These are phyloP conservation scores for Leccinum arenicola DNA, from an alignment of 768 basidiomycete genomes.

Conservation along the genomic window DNA sequence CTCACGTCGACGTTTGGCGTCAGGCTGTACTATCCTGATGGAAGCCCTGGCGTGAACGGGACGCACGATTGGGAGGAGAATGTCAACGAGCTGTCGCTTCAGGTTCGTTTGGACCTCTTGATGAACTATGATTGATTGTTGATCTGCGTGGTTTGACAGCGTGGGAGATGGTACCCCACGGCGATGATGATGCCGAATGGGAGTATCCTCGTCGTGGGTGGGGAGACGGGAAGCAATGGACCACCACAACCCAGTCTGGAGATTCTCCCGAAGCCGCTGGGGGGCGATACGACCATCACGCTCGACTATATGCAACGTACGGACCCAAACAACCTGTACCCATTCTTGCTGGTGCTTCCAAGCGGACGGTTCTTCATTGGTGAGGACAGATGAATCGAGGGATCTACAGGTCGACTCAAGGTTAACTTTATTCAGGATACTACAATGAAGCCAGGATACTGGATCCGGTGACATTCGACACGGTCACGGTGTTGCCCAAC, in stretches of 20 bases:
- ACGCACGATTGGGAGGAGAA: constrained; percentile 84
- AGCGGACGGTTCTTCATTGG: constrained; percentile 69
- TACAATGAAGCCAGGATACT: constrained; percentile 81
- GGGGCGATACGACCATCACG: constrained; percentile 57
- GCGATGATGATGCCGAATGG: constrained; percentile 72
- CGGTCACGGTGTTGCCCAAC: constrained; percentile 59
- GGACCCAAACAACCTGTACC: constrained; percentile 79
- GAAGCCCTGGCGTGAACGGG: constrained; percentile 61
- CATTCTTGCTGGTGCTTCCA: constrained; percentile 71
- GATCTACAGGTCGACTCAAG: not conserved
- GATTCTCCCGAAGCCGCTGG: constrained; percentile 62
- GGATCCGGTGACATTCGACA: constrained; percentile 62
- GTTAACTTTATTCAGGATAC: constrained; percentile 45
- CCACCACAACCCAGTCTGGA: constrained; percentile 67
- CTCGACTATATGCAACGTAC: constrained; percentile 69
- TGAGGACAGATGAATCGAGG: constrained; percentile 28
- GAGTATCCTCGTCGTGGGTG: constrained; percentile 69
- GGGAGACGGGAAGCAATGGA: constrained; percentile 70
- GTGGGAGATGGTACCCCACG: constrained; percentile 71
- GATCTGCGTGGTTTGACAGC: constrained; percentile 32
- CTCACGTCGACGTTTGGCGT: constrained; percentile 69
- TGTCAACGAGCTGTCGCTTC: constrained; percentile 50
- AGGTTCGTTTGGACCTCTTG: constrained; percentile 38
- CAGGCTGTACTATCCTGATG: constrained; percentile 70
- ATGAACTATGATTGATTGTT: not conserved